Percentiles rank a stretch among this genome's conserved stretches.
Conservation (phyloP, 2,329 filamentous ascomycete genomes). For the Exophiala aquamarina region DNA sequence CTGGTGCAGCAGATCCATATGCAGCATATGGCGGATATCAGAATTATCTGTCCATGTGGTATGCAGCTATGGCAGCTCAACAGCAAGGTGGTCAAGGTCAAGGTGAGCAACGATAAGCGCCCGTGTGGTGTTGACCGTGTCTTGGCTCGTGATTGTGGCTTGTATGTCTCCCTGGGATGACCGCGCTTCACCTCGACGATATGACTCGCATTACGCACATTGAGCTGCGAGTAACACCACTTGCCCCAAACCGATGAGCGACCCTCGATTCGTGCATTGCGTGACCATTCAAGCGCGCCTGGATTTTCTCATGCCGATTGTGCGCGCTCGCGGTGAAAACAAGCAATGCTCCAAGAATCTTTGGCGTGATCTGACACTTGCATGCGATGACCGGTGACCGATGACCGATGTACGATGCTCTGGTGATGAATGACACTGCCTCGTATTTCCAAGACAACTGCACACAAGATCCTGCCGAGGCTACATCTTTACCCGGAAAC, state of each 20-base stretch:
- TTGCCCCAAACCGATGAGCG: background rate
- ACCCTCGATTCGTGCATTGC: background rate
- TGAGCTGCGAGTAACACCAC: background rate
- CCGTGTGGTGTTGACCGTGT: constrained; percentile 26
- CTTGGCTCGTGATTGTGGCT: constrained; percentile 21
- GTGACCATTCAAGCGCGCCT: background rate
- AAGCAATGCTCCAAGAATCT: background rate
- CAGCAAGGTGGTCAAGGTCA: constrained; percentile 35
- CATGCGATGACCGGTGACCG: background rate
- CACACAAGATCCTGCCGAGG: too few species aligned
- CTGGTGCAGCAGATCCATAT: constrained; percentile 65
- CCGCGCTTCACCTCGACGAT: constrained; percentile 12
- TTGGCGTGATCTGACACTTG: background rate
- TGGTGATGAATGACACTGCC: too few species aligned
- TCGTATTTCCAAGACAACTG: too few species aligned
- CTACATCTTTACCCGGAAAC: too few species aligned
- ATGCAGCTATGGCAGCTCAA: constrained; percentile 64
- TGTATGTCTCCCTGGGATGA: constrained; percentile 19
- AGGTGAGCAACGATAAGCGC: constrained; percentile 31
- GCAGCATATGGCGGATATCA: constrained; percentile 81
- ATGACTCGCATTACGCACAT: constrained; percentile 14
- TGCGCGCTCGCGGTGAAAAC: background rate
- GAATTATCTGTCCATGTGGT: constrained; percentile 78
- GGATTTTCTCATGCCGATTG: background rate
- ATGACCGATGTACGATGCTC: background rate